Conservation (phyloP, 164 flowering plant species). For the Aristolochia fimbriata region DNA sequence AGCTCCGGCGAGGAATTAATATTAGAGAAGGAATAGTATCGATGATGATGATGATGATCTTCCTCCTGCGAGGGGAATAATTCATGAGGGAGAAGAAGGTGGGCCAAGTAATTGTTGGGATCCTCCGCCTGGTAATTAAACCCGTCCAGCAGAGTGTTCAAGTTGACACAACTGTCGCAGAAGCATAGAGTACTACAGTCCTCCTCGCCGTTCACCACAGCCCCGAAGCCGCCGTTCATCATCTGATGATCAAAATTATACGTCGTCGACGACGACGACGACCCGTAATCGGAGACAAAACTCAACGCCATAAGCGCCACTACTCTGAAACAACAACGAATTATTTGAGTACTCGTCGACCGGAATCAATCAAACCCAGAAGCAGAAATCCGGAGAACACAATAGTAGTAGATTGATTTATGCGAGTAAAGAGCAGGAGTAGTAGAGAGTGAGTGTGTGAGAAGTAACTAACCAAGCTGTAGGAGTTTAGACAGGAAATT, state of each 20-base stretch:
- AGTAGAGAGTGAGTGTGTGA: neutral
- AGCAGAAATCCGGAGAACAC: no score
- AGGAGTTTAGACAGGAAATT: neutral
- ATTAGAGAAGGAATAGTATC: neutral
- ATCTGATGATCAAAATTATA: neutral
- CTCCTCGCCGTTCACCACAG: neutral
- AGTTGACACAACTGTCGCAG: neutral
- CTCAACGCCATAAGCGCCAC: conserved; percentile 11
- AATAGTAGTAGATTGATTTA: no score
- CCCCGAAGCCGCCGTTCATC: neutral
- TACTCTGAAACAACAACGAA: no score
- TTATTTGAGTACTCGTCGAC: no score
- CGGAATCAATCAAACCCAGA: no score
- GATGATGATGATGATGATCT: no score
- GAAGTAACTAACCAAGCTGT: neutral
- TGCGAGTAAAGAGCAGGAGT: neutral
- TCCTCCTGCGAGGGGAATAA: neutral
- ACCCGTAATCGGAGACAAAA: neutral
- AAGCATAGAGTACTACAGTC: conserved; percentile 1
- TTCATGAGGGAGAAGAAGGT: neutral
- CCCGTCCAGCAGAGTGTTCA: neutral
- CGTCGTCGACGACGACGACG: no score
- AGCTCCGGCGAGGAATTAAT: neutral
- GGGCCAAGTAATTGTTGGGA: no score
- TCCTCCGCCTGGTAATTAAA: neutral